phyloP scores from a whole-genome alignment of 805 yeast species.

The Candida endomychidarum region DNA sequence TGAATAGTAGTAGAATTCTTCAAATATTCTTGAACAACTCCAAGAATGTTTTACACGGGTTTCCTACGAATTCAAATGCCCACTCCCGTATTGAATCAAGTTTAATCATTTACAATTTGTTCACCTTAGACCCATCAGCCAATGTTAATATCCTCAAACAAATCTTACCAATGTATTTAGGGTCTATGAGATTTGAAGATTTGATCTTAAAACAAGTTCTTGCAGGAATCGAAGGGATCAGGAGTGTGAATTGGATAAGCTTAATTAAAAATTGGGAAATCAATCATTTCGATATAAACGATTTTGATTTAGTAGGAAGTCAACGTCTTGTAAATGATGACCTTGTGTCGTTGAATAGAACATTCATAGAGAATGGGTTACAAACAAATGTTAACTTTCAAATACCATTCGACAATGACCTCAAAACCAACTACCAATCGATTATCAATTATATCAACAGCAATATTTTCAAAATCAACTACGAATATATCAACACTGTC shows the following conservation, averaged over 20 bases:
- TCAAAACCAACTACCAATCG: slow-evolving; percentile 3
- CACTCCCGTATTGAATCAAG: slow-evolving; percentile 43
- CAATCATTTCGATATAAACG: slow-evolving; percentile 39
- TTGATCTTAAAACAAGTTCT: slow-evolving; percentile 57
- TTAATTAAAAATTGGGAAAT: slow-evolving; percentile 68
- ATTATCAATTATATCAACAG: slow-evolving; percentile 15
- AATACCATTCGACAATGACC: slow-evolving; percentile 5
- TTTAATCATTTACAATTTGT: slow-evolving; percentile 50
- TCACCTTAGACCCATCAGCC: slow-evolving; percentile 37
- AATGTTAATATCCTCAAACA: slow-evolving; percentile 46
- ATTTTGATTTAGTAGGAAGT: slow-evolving; percentile 46
- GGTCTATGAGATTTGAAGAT: slow-evolving; percentile 63
- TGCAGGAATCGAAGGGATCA: slow-evolving; percentile 53
- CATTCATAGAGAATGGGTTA: slow-evolving; percentile 40
- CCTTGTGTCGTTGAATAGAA: slow-evolving; percentile 51
- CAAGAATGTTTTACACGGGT: slow-evolving; percentile 30
- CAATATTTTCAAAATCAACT: slow-evolving; percentile 17
- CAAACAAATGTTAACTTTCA: slow-evolving; percentile 4
- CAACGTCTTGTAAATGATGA: slow-evolving; percentile 48
- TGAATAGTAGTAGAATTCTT: slow-evolving; percentile 47
- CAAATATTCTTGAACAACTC: slow-evolving; percentile 65
- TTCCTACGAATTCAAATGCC: slow-evolving; percentile 21
- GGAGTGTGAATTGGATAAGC: slow-evolving; percentile 63
- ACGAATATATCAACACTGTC: slow-evolving; percentile 25
- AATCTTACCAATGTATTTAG: slow-evolving; percentile 49